A percentile compares a stretch with the other conserved stretches of the same genome.
Evolutionary conservation across 805 yeast genomes (phyloP).

Genomic region (Naumovozyma baii): DNA sequence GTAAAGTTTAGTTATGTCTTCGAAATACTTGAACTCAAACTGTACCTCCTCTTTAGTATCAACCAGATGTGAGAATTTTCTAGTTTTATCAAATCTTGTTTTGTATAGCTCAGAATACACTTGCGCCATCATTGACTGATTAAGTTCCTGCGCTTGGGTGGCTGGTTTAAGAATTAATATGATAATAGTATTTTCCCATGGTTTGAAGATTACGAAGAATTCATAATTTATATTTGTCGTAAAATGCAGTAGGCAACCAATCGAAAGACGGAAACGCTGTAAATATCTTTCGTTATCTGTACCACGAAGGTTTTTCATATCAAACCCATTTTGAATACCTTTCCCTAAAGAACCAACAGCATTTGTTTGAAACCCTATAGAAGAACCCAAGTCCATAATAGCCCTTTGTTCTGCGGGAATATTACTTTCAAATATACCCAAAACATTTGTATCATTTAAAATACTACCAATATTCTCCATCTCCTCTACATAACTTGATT

Average conservation of each 20-base stretch:
- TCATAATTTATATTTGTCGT: conserved; percentile 62
- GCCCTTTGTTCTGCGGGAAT: conserved; percentile 62
- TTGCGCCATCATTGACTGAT: conserved; percentile 31
- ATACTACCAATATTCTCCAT: conserved; percentile 48
- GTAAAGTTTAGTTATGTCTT: conserved; percentile 45
- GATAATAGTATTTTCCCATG: conserved; percentile 45
- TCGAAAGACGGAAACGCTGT: conserved; percentile 43
- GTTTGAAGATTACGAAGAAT: conserved; percentile 54
- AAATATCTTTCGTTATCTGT: conserved; percentile 46
- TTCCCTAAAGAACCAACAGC: conserved; percentile 76
- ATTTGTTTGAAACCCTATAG: conserved; percentile 58
- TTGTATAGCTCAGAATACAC: conserved; percentile 46
- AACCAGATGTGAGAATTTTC: conserved; percentile 37
- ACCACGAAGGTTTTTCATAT: conserved; percentile 42
- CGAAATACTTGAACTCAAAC: conserved; percentile 48
- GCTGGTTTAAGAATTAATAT: conserved; percentile 63
- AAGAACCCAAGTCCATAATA: conserved; percentile 66
- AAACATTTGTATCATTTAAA: conserved; percentile 49
- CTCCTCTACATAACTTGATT: conserved; percentile 49
- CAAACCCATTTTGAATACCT: conserved; percentile 81
- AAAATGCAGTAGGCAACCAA: conserved; percentile 59
- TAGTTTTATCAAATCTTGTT: conserved; percentile 38
- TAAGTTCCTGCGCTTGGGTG: conserved; percentile 44
- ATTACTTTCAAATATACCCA: conserved; percentile 70
- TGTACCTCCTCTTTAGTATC: conserved; percentile 43